These are phyloP conservation scores for Talaromyces borbonicus DNA, from an alignment of 495 filamentous ascomycete species.

Conservation along the genomic window DNA sequence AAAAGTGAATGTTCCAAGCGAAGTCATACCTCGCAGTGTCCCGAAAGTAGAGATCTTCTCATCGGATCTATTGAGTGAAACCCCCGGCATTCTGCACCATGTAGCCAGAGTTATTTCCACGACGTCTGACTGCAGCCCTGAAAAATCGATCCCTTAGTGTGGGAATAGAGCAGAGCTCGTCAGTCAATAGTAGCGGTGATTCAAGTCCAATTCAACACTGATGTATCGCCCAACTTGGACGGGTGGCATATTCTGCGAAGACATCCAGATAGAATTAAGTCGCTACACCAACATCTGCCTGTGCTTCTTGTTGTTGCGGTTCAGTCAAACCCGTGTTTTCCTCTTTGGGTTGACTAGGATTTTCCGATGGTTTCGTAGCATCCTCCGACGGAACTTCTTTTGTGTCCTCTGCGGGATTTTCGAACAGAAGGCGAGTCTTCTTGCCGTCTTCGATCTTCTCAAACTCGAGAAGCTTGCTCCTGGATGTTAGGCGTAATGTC, in stretches of 20 bases:
- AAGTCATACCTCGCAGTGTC: no score
- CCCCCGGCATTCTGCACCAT: no score
- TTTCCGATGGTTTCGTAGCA: conserved; percentile 6
- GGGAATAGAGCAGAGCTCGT: no score
- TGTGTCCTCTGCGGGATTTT: conserved; percentile 18
- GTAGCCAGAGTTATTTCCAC: no score
- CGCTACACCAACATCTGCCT: background rate
- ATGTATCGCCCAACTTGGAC: no score
- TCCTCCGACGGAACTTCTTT: conserved; percentile 11
- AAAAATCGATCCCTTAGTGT: no score
- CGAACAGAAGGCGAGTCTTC: conserved; percentile 48
- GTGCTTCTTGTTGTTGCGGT: background rate
- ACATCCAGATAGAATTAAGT: background rate
- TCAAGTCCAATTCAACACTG: no score
- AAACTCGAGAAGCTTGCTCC: conserved; percentile 60
- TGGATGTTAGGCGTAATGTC: conserved; percentile 66
- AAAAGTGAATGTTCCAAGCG: no score
- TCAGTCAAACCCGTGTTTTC: background rate
- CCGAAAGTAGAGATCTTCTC: no score
- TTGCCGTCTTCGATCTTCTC: conserved; percentile 79
- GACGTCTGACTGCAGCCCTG: no score
- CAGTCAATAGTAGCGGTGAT: no score
- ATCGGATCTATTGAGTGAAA: no score
- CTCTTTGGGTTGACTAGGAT: conserved; percentile 3
- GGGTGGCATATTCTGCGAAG: background rate